These are phyloP conservation scores for Auriculariales sp. DNA, from an alignment of 768 basidiomycete genomes.

Conservation along the genomic window DNA sequence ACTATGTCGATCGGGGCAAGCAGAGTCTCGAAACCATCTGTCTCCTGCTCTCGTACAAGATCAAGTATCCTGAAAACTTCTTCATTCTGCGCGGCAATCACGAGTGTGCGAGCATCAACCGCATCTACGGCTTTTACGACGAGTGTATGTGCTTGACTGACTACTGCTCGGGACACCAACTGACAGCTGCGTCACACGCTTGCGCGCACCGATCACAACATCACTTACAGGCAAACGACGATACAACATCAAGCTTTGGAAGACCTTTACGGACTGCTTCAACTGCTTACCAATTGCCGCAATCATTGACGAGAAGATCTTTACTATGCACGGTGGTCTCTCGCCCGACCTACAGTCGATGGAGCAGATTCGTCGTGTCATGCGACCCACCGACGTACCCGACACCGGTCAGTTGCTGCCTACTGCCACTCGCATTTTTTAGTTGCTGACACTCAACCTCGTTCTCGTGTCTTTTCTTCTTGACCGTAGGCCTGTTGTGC, in stretches of 20 bases:
- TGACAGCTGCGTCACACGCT: neutral
- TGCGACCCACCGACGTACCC: conserved; percentile 97
- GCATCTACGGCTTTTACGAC: conserved; percentile 99
- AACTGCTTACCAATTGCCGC: conserved; percentile 98
- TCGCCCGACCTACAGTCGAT: conserved; percentile 96
- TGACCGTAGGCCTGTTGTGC: conserved; percentile 64
- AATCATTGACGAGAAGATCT: conserved; percentile 99
- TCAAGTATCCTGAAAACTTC: conserved; percentile 99
- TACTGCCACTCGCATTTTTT: neutral
- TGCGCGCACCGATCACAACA: too few species aligned
- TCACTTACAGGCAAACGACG: conserved; percentile 77
- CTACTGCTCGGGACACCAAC: neutral
- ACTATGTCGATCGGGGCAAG: conserved; percentile 99
- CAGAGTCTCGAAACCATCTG: conserved; percentile 99
- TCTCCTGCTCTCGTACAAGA: conserved; percentile 97
- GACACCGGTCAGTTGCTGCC: conserved; percentile 65
- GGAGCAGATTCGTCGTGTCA: conserved; percentile 98
- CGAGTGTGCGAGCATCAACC: conserved; percentile 98
- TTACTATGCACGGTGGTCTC: conserved; percentile 97
- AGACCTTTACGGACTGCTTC: conserved; percentile 99
- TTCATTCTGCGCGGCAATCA: conserved; percentile 98
- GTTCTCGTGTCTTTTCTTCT: conserved; percentile 1
- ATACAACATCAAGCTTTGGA: conserved; percentile 99
- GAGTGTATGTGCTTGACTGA: conserved; percentile 57
- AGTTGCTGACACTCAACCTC: neutral